Evolutionary conservation across 805 yeast species (phyloP).

Genomic region (Zygosaccharomyces gambellarensis): DNA sequence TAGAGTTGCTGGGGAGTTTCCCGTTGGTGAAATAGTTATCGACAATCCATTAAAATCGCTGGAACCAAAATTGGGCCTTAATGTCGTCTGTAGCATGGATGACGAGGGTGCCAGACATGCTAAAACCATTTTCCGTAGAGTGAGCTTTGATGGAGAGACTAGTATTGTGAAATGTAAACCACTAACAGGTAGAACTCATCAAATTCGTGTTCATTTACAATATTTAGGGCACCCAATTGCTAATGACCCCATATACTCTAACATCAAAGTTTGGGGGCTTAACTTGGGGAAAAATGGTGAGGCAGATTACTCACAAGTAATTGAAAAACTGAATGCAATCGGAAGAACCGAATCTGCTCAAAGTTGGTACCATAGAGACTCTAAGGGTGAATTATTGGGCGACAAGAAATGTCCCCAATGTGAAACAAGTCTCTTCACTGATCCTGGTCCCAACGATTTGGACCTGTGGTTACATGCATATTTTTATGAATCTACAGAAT

Average conservation of each 20-base stretch:
- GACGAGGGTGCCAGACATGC: slow-evolving; percentile 54
- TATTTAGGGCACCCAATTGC: slow-evolving; percentile 85
- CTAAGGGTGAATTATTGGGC: slow-evolving; percentile 61
- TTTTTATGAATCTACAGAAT: slow-evolving; percentile 56
- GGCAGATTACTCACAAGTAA: slow-evolving; percentile 46
- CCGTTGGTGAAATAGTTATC: slow-evolving; percentile 50
- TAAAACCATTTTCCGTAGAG: slow-evolving; percentile 59
- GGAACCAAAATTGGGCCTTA: slow-evolving; percentile 69
- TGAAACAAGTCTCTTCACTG: slow-evolving; percentile 66
- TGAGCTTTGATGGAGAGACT: slow-evolving; percentile 60
- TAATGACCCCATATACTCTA: slow-evolving; percentile 88
- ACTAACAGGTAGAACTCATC: slow-evolving; percentile 90
- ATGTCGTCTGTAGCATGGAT: slow-evolving; percentile 40
- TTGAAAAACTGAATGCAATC: slow-evolving; percentile 48
- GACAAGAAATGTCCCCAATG: slow-evolving; percentile 62
- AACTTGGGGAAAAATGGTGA: slow-evolving; percentile 58
- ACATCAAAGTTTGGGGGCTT: slow-evolving; percentile 74
- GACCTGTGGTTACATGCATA: slow-evolving; percentile 90
- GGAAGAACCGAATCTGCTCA: slow-evolving; percentile 69
- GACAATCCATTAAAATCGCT: slow-evolving; percentile 65
- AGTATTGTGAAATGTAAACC: slow-evolving; percentile 80
- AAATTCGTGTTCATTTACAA: slow-evolving; percentile 89
- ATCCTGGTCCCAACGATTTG: slow-evolving; percentile 85
- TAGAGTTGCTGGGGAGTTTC: slow-evolving; percentile 81
- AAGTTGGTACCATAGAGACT: slow-evolving; percentile 58